Conservation (phyloP, 805 yeast species). For the Blastobotrys americana region DNA sequence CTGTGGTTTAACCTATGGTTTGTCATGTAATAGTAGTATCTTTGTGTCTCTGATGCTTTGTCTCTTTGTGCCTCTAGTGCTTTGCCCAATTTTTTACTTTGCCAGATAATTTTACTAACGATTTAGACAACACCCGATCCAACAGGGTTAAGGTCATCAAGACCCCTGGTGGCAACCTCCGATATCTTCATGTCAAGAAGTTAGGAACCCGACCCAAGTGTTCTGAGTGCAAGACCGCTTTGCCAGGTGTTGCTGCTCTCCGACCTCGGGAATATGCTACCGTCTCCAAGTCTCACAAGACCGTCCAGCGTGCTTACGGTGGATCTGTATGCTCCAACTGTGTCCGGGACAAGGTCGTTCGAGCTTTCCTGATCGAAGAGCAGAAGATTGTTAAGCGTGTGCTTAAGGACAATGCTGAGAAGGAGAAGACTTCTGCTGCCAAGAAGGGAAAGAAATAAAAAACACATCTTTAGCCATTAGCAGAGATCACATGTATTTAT, state of each 20-base stretch:
- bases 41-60: constrained; percentile 1
- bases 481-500: constrained; percentile 1
- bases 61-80: neutral
- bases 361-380: constrained; percentile 99
- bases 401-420: constrained; percentile 90
- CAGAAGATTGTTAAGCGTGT: constrained; percentile 99
- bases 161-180: constrained; percentile 99
- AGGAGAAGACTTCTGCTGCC: constrained; percentile 59
- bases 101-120: constrained; percentile 9
- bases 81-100: neutral
- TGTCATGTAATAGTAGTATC: too few species aligned
- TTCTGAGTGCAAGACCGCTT: constrained; percentile 61
- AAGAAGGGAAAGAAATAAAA: constrained; percentile 27
- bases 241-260: constrained; percentile 84
- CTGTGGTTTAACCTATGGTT: constrained; percentile 19
- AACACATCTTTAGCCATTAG: neutral
- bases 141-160: constrained; percentile 99
- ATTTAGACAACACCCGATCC: constrained; percentile 94
- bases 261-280: constrained; percentile 98
- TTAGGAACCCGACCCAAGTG: constrained; percentile 68
- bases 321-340: constrained; percentile 96
- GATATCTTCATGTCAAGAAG: constrained; percentile 97
- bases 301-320: constrained; percentile 99
- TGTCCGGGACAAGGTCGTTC: constrained; percentile 98
- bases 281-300: constrained; percentile 92